These are phyloP conservation scores for Effrenium voratum DNA, from an alignment of 73 alveolate species.

Conservation along the genomic window DNA sequence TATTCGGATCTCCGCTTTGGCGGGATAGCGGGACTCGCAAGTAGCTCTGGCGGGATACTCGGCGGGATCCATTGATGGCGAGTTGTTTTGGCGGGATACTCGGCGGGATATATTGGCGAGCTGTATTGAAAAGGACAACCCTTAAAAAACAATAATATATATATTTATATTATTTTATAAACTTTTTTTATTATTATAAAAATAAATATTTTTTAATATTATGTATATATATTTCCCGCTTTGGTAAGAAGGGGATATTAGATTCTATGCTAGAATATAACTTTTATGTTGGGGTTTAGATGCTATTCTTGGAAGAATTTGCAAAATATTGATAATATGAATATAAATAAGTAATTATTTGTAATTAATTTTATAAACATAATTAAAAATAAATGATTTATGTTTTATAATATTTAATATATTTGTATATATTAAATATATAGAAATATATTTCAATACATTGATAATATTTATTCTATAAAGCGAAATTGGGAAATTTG, in stretches of 20 bases:
- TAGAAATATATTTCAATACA: background rate
- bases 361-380: background rate
- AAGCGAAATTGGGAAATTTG: background rate
- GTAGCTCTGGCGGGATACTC: background rate
- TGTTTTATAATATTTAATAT: background rate
- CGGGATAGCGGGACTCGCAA: background rate
- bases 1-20: background rate
- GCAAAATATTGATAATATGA: background rate
- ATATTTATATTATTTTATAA: background rate
- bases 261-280: too few relatives aligned
- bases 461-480: background rate
- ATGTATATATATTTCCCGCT: too few relatives aligned
- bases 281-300: too few relatives aligned
- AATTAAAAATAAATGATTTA: background rate
- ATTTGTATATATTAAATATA: background rate
- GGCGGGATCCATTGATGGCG: background rate
- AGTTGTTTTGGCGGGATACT: background rate
- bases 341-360: background rate
- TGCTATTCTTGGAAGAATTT: background rate
- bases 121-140: background rate
- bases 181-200: background rate
- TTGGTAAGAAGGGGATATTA: too few relatives aligned
- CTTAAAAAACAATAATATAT: background rate
- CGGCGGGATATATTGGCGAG: background rate
- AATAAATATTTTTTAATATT: background rate